Evolutionary conservation across 148 eudicot genomes (phyloP).

Genomic region (Chenopodium album): DNA sequence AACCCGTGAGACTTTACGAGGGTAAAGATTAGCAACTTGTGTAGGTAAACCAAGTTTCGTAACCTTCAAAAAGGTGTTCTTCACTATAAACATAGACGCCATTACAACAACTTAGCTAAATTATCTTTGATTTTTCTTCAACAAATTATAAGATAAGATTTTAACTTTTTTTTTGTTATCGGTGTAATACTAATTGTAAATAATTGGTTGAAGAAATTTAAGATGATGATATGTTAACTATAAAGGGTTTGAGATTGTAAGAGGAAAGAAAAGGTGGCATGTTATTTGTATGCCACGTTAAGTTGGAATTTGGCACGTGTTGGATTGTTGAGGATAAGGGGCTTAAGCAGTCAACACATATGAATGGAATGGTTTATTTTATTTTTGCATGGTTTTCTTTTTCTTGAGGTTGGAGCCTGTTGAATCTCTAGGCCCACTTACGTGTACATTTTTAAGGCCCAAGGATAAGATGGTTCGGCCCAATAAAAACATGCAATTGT

Average conservation of each 20-base stretch:
- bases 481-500: neutral
- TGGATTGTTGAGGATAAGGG: neutral
- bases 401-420: neutral
- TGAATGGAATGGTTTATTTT: neutral
- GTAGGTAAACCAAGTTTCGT: constrained; percentile 34
- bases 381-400: neutral
- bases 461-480: neutral
- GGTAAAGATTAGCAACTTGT: constrained; percentile 26
- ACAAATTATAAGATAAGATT: too few relatives aligned
- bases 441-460: too few relatives aligned
- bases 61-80: constrained; percentile 40
- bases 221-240: neutral
- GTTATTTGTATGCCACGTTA: constrained; percentile 34
- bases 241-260: neutral
- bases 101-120: constrained; percentile 20
- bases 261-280: constrained; percentile 27
- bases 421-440: neutral
- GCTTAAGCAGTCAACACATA: constrained; percentile 16
- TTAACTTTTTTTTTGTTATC: too few relatives aligned
- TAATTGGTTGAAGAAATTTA: neutral
- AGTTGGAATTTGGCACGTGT: constrained; percentile 18
- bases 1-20: constrained; percentile 54
- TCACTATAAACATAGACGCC: constrained; percentile 46
- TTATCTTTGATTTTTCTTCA: neutral
- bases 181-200: neutral